Base-by-base conservation (phyloP, 352 stramenopile species). In the Phytophthora cajani region DNA sequence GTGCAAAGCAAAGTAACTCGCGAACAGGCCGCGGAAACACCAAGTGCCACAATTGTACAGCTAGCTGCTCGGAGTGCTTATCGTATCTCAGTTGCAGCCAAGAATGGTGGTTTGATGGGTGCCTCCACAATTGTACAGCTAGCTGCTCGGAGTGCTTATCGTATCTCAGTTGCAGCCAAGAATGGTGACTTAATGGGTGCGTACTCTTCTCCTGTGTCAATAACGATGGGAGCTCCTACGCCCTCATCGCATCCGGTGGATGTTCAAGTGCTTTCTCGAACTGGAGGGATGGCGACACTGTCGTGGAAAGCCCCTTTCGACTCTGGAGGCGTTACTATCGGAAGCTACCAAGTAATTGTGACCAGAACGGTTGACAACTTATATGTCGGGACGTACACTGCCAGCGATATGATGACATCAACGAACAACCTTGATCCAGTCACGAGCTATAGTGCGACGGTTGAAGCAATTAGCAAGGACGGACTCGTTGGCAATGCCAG, bases 221-320 rank as follows among this genome's bases (percentile, higher is more conserved):
- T 78, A n/a, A 44, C 42, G 33, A 81, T 81, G 23, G 67, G 58
- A 14, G 56, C 33, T 3, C 65, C 81, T 25, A 81, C 81, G 3
- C 42, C 62, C 1, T 76, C 83, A 3, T 83, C 78, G 5, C 23
- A 6, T 0, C 73, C 81, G 11, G 49, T 62, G 8, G 56, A 59
- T 40, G 36, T 77, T 8, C 46, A 77, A 33, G 30, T 85, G 17
- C 5, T 75, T 3, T 74, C 59, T 49, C 60, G 57, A 23, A 85
- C 81, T 3, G 83, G 83, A 38, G 83, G 83, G 1, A 76, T 77
- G 17, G 74, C 68, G 9, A 82, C 67, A n/a, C 38, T 91, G 19
- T 75, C 71, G 1, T 91, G 83, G 83, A 62, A 49, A 5, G 25
- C 69, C 42, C 79, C 83, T 2, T 67, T 82, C 21, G 81, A 91